Percentiles rank a stretch among this genome's conserved stretches.
phyloP scores from a whole-genome alignment of 495 filamentous ascomycete species.

The Coniosporium apollinis region DNA sequence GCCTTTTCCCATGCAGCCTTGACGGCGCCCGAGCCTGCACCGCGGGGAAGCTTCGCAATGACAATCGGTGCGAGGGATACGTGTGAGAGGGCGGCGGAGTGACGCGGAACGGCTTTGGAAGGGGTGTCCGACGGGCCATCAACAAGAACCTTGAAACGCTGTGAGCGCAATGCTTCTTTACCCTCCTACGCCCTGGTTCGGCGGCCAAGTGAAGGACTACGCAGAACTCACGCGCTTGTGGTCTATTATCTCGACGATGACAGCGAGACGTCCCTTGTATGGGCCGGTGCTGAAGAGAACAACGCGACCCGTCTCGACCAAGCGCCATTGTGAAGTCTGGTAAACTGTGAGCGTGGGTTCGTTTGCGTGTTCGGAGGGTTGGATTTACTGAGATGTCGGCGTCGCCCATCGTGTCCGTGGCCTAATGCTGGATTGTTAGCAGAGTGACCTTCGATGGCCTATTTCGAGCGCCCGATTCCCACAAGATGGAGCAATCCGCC shows the following conservation, averaged over 20 bases:
- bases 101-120: constrained; percentile 62
- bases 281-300: constrained; percentile 66
- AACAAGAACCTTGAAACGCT: constrained; percentile 63
- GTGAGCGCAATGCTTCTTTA: constrained; percentile 19
- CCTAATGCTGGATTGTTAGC: not conserved
- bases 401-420: not conserved
- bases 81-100: constrained; percentile 59
- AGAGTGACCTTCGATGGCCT: not conserved
- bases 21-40: constrained; percentile 64
- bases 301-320: constrained; percentile 93
- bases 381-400: not conserved
- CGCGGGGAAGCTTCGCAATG: constrained; percentile 74
- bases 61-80: constrained; percentile 81
- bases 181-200: no score
- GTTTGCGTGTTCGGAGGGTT: constrained; percentile 6
- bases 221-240: constrained; percentile 90
- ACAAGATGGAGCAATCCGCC: not conserved
- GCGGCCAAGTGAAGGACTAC: no score
- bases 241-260: constrained; percentile 98
- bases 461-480: no score
- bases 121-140: constrained; percentile 70
- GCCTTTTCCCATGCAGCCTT: constrained; percentile 72
- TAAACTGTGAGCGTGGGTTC: constrained; percentile 52
- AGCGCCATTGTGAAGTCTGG: constrained; percentile 63
- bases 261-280: constrained; percentile 69